phyloP scores from a whole-genome alignment of 305 asterid genomes.

The Rubia peregrina region DNA sequence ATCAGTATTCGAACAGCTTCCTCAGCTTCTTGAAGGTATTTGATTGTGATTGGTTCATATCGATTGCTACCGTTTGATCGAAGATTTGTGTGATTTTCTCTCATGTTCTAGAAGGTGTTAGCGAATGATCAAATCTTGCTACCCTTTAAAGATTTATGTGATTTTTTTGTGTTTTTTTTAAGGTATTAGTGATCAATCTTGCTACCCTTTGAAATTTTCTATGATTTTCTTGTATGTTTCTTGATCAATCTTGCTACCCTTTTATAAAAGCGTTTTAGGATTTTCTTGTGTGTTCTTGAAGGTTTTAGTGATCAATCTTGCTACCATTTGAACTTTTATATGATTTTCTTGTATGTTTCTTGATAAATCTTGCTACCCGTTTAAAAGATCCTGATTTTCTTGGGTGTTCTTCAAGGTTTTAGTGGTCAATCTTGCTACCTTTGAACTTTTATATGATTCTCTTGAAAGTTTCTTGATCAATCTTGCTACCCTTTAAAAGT shows the following conservation, averaged over 20 bases:
- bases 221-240: neutral
- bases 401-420: neutral
- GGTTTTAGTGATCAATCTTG: neutral
- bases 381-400: too few species aligned
- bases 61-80: neutral
- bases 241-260: neutral
- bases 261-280: too few species aligned
- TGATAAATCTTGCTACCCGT: neutral
- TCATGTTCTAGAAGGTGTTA: neutral
- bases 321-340: neutral
- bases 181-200: neutral
- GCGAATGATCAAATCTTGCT: neutral
- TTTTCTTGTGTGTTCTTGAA: too few species aligned
- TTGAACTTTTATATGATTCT: neutral
- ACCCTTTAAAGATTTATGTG: neutral
- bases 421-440: neutral
- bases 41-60: neutral
- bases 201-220: neutral
- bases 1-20: constrained; percentile 2
- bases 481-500: neutral
- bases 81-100: too few species aligned
- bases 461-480: neutral
- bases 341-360: neutral
- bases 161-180: neutral
- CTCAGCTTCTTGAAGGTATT: constrained; percentile 10